These are phyloP conservation scores for Blepharisma japonicum DNA, from an alignment of 73 alveolate genomes.

Conservation along the genomic window DNA sequence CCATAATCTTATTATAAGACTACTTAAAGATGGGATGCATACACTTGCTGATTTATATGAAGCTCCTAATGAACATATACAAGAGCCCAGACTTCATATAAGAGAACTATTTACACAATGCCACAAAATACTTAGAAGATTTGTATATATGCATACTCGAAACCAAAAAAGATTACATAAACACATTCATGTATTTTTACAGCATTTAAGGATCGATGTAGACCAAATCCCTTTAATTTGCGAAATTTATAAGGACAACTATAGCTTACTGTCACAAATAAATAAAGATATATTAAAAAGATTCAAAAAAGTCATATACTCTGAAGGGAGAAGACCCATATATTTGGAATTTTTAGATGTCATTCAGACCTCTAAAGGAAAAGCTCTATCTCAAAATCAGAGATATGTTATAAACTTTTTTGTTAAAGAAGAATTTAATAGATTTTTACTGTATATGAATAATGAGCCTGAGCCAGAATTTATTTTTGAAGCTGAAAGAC, in stretches of 20 bases:
- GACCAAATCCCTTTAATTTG: slow-evolving; percentile 54
- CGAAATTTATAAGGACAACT: slow-evolving; percentile 50
- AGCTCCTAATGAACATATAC: slow-evolving; percentile 2
- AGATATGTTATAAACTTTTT: slow-evolving; percentile 41
- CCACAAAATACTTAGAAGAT: slow-evolving; percentile 32
- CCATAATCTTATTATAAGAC: neutral
- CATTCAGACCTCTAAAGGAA: slow-evolving; percentile 27
- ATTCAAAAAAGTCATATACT: slow-evolving; percentile 32
- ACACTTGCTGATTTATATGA: slow-evolving; percentile 21
- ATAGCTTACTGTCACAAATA: slow-evolving; percentile 26
- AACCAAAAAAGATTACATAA: slow-evolving; percentile 38
- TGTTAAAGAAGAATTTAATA: neutral
- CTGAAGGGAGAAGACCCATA: slow-evolving; percentile 43
- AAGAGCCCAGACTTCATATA: neutral
- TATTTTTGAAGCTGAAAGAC: neutral
- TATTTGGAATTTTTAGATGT: slow-evolving; percentile 37
- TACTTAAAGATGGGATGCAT: slow-evolving; percentile 23
- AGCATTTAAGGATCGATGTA: slow-evolving; percentile 41
- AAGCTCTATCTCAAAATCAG: slow-evolving; percentile 42
- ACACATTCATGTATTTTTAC: slow-evolving; percentile 28
- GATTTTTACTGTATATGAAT: slow-evolving; percentile 17
- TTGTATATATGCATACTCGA: slow-evolving; percentile 37
- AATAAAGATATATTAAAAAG: slow-evolving; percentile 30
- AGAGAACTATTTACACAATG: slow-evolving; percentile 33
- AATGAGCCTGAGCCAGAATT: neutral